Evolutionary conservation across 1,284 basidiomycete genomes (phyloP).

Genomic region (Tilletia indica): DNA sequence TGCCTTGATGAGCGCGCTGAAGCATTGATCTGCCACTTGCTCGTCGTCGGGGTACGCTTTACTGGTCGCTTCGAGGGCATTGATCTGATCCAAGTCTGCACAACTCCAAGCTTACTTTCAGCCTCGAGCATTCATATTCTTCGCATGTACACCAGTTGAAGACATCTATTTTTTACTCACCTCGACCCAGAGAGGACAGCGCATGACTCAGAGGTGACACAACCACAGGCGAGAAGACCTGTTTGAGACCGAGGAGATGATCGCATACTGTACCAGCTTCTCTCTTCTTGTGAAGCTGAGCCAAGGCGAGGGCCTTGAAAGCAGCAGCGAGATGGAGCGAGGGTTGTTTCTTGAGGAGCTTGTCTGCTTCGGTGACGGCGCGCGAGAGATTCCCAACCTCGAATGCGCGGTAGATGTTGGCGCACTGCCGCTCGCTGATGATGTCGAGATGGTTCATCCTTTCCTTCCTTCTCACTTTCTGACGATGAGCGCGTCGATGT

Average conservation of each 20-base stretch:
- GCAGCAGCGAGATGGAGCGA: constrained; percentile 56
- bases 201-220: constrained; percentile 77
- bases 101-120: constrained; percentile 23
- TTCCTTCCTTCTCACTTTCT: too few species aligned
- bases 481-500: not conserved
- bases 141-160: too few species aligned
- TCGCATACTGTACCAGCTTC: constrained; percentile 75
- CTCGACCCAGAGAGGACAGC: constrained; percentile 70
- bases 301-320: constrained; percentile 76
- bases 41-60: constrained; percentile 71
- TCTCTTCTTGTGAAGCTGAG: constrained; percentile 75
- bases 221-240: constrained; percentile 63
- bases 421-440: constrained; percentile 36
- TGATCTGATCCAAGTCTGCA: constrained; percentile 39
- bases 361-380: constrained; percentile 19
- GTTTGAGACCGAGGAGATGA: constrained; percentile 70
- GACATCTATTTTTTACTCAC: constrained; percentile 38
- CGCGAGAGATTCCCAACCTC: constrained; percentile 36
- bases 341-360: constrained; percentile 27
- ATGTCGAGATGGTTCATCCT: constrained; percentile 14
- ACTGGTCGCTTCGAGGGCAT: constrained; percentile 50
- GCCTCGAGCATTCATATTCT: not conserved
- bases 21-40: constrained; percentile 75
- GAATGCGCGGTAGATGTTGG: constrained; percentile 39
- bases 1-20: constrained; percentile 62